Percentiles rank a stretch among this genome's conserved stretches.
Conservation (phyloP, 176 grass and related monocot genomes). For the Carex pumila region DNA sequence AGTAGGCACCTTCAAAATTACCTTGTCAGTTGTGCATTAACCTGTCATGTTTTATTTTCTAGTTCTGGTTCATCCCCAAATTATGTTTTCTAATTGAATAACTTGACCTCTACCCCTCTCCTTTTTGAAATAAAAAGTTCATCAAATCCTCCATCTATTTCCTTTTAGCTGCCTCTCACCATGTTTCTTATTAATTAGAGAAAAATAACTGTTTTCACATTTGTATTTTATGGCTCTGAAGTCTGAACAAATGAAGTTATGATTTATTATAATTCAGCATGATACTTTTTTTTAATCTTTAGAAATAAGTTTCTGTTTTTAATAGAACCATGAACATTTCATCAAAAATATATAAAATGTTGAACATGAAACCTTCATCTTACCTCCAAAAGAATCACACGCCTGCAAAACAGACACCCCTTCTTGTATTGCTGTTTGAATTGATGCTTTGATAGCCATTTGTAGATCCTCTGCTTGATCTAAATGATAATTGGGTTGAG, state of each 20-base stretch:
- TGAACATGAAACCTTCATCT: not conserved
- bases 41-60: too few species aligned
- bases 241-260: not conserved
- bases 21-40: too few species aligned
- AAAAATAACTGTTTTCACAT: not conserved
- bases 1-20: not conserved
- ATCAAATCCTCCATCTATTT: not conserved
- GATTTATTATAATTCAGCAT: not conserved
- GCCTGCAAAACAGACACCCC: not conserved
- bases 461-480: not conserved
- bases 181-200: too few species aligned
- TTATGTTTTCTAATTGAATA: too few species aligned
- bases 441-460: conserved; percentile 10
- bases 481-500: not conserved
- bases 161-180: too few species aligned
- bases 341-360: not conserved
- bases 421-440: not conserved
- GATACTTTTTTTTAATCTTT: not conserved
- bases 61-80: too few species aligned
- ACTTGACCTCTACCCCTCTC: too few species aligned
- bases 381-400: not conserved
- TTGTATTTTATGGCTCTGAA: not conserved
- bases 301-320: not conserved
- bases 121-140: too few species aligned
- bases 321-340: too few species aligned